Evolutionary conservation across 805 yeast genomes (phyloP).

Genomic region (Barnettozyma californica): DNA sequence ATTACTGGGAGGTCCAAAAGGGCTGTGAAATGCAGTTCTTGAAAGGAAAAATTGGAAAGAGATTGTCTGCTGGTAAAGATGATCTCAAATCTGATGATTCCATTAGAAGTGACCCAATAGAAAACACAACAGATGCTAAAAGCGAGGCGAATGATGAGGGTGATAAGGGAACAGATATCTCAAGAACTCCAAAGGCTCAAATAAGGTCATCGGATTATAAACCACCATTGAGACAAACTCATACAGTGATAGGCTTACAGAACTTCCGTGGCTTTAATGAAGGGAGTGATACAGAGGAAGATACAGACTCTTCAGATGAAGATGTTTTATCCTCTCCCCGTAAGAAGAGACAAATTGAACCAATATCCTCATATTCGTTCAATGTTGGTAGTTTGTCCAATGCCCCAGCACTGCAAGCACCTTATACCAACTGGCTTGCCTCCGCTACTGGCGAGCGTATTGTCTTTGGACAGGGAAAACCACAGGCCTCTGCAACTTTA

Average conservation of each 20-base stretch:
- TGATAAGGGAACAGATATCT: constrained; percentile 11
- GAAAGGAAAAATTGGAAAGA: constrained; percentile 50
- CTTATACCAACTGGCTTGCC: constrained; percentile 36
- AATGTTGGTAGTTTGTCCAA: constrained; percentile 17
- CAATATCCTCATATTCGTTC: constrained; percentile 15
- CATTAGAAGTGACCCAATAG: constrained; percentile 6
- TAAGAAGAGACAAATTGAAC: constrained; percentile 19
- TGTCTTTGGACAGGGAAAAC: constrained; percentile 25
- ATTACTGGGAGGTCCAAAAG: constrained; percentile 86
- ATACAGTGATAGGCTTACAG: constrained; percentile 26
- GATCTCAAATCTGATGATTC: not conserved
- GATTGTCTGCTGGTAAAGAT: constrained; percentile 8
- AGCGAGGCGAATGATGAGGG: constrained; percentile 12
- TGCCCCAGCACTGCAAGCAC: constrained; percentile 35
- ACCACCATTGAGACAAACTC: constrained; percentile 22
- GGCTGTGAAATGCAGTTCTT: constrained; percentile 80
- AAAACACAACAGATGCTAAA: constrained; percentile 2
- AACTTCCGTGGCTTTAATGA: constrained; percentile 10
- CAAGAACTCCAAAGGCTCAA: constrained; percentile 22
- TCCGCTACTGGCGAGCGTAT: constrained; percentile 36
- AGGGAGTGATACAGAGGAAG: constrained; percentile 7
- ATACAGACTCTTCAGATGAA: constrained; percentile 5
- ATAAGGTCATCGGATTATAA: constrained; percentile 14
- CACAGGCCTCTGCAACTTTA: constrained; percentile 8
- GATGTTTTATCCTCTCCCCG: constrained; percentile 11